phyloP scores from a whole-genome alignment of 1,284 basidiomycete species.

The Chalciporus sp. region DNA sequence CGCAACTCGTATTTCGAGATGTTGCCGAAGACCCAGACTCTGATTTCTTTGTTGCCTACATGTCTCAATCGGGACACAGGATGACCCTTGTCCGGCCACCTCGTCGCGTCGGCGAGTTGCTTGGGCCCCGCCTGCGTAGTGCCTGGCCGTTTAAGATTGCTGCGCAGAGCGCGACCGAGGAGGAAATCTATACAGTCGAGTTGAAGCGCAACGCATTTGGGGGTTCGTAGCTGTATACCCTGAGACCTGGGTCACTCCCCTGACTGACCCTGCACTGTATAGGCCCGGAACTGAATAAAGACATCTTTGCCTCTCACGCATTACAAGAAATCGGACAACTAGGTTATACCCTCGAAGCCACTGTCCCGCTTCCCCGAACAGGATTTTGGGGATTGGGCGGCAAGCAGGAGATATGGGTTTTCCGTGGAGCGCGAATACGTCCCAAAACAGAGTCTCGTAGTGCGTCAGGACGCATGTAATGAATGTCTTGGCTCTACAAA shows the following conservation, averaged over 20 bases:
- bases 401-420: constrained; percentile 53
- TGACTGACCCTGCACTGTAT: constrained; percentile 11
- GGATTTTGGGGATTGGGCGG: constrained; percentile 43
- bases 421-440: constrained; percentile 36
- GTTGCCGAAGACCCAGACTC: constrained; percentile 47
- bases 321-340: constrained; percentile 42
- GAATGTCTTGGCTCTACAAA: not conserved
- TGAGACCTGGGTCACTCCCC: constrained; percentile 15
- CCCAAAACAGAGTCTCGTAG: constrained; percentile 35
- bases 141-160: constrained; percentile 53
- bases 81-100: constrained; percentile 64
- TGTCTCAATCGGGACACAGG: constrained; percentile 57
- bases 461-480: constrained; percentile 26
- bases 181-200: constrained; percentile 53
- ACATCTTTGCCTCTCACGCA: constrained; percentile 44
- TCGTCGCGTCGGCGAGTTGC: constrained; percentile 47
- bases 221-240: constrained; percentile 36
- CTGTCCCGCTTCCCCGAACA: constrained; percentile 44
- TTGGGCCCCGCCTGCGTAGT: constrained; percentile 47
- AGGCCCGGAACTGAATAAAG: constrained; percentile 43
- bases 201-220: constrained; percentile 42
- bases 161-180: constrained; percentile 49
- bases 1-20: constrained; percentile 63
- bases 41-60: constrained; percentile 62
- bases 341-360: constrained; percentile 50